Evolutionary conservation across 1,284 basidiomycete genomes (phyloP), one percentile per base, ranked within the genome.

Genomic region (Tilletia caries): DNA sequence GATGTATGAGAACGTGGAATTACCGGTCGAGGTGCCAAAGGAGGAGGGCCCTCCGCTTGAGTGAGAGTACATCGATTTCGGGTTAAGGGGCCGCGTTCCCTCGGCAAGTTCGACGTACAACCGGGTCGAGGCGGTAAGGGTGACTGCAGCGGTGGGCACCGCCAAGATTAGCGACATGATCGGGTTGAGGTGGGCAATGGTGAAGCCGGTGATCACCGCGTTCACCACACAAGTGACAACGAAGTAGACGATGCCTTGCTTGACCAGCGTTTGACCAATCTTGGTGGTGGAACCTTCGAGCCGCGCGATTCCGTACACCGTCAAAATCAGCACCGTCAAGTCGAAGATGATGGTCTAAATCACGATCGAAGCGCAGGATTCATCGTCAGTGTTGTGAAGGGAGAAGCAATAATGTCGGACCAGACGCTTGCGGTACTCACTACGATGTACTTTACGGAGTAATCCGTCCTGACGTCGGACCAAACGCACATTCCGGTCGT

Each of bases 181-280:
- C 2, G 77, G 75, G 67, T 71, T 72, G n/a, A 76, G 62, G 66
- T 76, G 71, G 34, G 74, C 69, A 3, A 73, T 62, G 23, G 75
- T 75, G 20, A 76, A 60, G 20, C 68, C 74, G 6, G 74, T 68
- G n/a, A 76, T 70, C 32, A 76, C 65, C 1, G 72, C 34, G 66
- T 78, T 76, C 70, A 70, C 70, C 32, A 75, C 50, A 64, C 75
- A 71, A 0, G 76, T 76, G 25, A 70, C 65, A 13, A 75, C 34
- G 67, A 79, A 79, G 70, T 79, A 79, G 68, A 76, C 66, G 25
- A 76, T 48, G 5, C 77, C 77, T 43, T 79, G 77, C 62, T 71
- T 66, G 67, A 79, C 65, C 13, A 79, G 67, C 2, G 76, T 62
- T 25, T 52, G 33, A 6, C 77, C 77, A 67, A 79, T 77, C 41